phyloP scores from a whole-genome alignment of 805 yeast genomes.

The Candida broadrunensis region DNA sequence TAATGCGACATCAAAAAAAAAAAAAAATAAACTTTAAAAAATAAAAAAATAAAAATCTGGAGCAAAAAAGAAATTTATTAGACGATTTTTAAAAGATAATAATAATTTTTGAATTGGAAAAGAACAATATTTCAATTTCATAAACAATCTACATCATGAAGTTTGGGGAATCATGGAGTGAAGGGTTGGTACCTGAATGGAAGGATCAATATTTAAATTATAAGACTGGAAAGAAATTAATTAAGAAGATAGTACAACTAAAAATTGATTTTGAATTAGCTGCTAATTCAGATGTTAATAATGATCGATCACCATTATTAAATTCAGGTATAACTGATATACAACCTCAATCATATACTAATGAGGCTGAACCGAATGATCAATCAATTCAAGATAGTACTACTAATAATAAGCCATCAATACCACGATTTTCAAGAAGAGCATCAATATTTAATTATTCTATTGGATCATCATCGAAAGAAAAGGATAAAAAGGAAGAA shows the following conservation, averaged over 20 bases:
- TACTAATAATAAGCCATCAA: neutral
- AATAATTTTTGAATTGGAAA: no score
- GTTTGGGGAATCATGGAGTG: slow-evolving; percentile 64
- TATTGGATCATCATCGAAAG: slow-evolving; percentile 14
- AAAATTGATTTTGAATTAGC: slow-evolving; percentile 5
- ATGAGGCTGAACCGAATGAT: neutral
- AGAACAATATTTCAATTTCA: no score
- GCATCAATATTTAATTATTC: slow-evolving; percentile 22
- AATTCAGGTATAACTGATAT: neutral
- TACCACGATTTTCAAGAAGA: slow-evolving; percentile 2
- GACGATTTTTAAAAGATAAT: no score
- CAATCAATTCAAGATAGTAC: neutral
- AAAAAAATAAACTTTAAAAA: no score
- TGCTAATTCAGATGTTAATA: slow-evolving; percentile 1
- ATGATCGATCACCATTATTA: slow-evolving; percentile 27
- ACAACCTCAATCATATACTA: neutral
- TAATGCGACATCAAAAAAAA: no score
- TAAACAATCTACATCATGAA: no score
- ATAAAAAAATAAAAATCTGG: no score
- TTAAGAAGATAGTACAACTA: slow-evolving; percentile 32
- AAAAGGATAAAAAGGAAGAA: slow-evolving; percentile 14
- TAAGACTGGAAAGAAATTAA: slow-evolving; percentile 54
- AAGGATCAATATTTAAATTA: slow-evolving; percentile 75
- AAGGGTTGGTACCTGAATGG: slow-evolving; percentile 85
- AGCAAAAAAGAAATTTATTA: no score